Base-by-base conservation (phyloP, 768 basidiomycete genomes). In the Lactarius hengduanensis region DNA sequence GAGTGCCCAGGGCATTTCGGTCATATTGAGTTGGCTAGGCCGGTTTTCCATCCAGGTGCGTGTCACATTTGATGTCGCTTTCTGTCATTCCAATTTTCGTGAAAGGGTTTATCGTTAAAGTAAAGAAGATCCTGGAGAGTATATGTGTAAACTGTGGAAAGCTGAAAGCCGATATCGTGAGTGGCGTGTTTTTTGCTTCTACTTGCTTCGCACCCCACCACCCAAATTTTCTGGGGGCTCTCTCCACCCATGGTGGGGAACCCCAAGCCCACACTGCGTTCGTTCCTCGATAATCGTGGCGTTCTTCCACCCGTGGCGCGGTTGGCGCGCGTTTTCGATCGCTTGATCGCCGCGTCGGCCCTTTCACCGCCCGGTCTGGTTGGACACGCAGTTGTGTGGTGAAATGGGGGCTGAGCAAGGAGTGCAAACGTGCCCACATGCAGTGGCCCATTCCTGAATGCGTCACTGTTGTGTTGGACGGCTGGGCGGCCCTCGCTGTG, bases 1-100 rank as follows among this genome's bases (percentile, higher is more conserved):
- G 97, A 98, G 76, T 99, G 97, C 80, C 96, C 97, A 32, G 97
- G 97, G 59, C 97, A 98, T 77, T 99, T 99, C 80, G 97, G 97
- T 63, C 96, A 98, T 76, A 94, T 99, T 74, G 97, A 99, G 79
- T 81, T 99, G 74, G 94, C 94, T 54, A 83, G 94, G 72, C 95
- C 96, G n/a, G 94, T 97, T 40, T 98, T 95, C 74, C 96, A 98
- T 77, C 91, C 94, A 77, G 94, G 94, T 93, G 77, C 69, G 88
- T 83, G 38, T 40, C 57, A 15, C 22, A 28, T 43, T 5, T 15
- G 26, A 45, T 45, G 45, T 9, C 7, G 13, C 22, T 15, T 20
- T 26, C 22, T 34, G 22, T n/a, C 47, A 15, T 64, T 4, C 55
- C 26, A 26, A 64, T 36, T 38, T 40, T 40, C 16, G 20, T 18